A percentile compares a stretch with the other conserved stretches of the same genome.
Conservation (phyloP, 495 filamentous ascomycete genomes). For the Lepraria neglecta region DNA sequence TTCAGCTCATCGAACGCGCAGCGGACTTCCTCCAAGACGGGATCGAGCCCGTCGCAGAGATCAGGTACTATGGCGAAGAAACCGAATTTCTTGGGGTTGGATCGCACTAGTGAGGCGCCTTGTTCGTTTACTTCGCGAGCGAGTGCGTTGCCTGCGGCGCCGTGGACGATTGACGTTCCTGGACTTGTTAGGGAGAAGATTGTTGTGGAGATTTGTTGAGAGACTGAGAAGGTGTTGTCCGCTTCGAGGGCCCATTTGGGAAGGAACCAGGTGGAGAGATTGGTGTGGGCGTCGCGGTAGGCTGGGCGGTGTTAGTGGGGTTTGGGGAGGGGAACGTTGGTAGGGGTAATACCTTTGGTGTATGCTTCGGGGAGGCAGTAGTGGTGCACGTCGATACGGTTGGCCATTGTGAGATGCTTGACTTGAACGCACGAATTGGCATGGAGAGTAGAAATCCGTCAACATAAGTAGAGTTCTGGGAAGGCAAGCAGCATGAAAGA, state of each 20-base stretch:
- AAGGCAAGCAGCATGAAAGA: too few species aligned
- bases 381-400: slow-evolving; percentile 14
- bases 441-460: too few species aligned
- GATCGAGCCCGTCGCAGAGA: background rate
- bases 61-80: slow-evolving; percentile 12
- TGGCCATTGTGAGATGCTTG: background rate
- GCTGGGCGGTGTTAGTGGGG: background rate
- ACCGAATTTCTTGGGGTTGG: background rate
- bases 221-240: background rate
- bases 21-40: background rate
- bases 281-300: background rate
- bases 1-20: background rate
- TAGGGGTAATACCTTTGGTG: background rate
- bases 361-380: slow-evolving; percentile 9
- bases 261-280: background rate
- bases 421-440: too few species aligned
- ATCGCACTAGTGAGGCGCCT: background rate
- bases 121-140: slow-evolving; percentile 1
- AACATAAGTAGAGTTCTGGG: too few species aligned
- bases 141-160: background rate
- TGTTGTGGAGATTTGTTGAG: background rate
- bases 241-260: background rate
- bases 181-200: slow-evolving; percentile 7
- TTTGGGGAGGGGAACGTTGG: background rate
- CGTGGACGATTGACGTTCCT: background rate